Percentiles rank a stretch among this genome's conserved stretches.
phyloP scores from a whole-genome alignment of 768 basidiomycete species.

The Kwoniella heveanensis region DNA sequence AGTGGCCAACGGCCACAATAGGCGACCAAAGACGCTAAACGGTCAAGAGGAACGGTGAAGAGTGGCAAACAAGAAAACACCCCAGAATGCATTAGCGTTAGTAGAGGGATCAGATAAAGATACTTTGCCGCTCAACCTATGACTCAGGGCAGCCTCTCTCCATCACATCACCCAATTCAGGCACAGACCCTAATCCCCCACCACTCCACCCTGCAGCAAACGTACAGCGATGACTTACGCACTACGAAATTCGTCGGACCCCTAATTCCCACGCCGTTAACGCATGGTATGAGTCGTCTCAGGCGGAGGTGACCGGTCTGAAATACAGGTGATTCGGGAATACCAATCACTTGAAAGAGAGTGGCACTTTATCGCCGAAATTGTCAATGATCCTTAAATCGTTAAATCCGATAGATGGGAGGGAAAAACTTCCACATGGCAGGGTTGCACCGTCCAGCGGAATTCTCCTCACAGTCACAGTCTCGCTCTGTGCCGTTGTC shows the following conservation, averaged over 20 bases:
- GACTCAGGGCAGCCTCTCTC: not conserved
- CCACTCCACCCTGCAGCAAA: too few relatives aligned
- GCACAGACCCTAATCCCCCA: too few relatives aligned
- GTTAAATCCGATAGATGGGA: not conserved
- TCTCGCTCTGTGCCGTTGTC: not conserved
- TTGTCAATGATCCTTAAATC: not conserved
- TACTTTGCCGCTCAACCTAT: not conserved
- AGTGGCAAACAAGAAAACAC: not conserved
- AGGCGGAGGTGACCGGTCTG: not conserved
- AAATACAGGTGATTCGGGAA: not conserved
- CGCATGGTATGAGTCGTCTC: not conserved
- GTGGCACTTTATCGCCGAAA: not conserved
- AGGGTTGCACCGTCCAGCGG: not conserved
- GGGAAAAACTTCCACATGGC: constrained; percentile 2
- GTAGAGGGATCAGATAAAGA: not conserved
- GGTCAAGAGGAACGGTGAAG: not conserved
- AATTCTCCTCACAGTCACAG: not conserved
- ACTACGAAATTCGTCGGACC: too few relatives aligned
- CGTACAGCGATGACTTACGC: too few relatives aligned
- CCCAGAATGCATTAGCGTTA: not conserved
- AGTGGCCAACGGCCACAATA: not conserved
- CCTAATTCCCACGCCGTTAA: too few relatives aligned
- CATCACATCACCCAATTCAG: not conserved
- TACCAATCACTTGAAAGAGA: not conserved
- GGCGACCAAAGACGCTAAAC: not conserved